Percentiles rank a stretch among this genome's conserved stretches.
phyloP scores from a whole-genome alignment of 1,139 yeast species.

The Kluyveromyces sp. region DNA sequence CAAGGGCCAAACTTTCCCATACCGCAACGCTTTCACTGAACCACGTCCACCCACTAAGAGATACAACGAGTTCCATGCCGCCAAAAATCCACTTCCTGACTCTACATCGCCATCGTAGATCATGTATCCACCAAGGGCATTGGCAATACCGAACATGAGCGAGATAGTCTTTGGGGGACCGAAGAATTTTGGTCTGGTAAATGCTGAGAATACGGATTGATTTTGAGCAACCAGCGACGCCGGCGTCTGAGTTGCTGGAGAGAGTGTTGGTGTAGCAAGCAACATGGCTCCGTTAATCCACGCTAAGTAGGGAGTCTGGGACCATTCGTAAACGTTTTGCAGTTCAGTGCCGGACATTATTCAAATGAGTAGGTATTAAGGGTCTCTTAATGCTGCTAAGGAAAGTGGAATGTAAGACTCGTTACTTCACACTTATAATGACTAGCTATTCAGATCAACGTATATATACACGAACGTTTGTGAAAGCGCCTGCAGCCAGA shows the following conservation, averaged over 20 bases:
- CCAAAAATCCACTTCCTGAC: conserved; percentile 81
- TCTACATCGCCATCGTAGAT: conserved; percentile 71
- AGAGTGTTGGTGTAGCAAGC: conserved; percentile 40
- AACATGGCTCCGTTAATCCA: conserved; percentile 40
- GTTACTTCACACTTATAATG: no score
- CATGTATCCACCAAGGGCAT: conserved; percentile 76
- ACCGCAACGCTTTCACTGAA: conserved; percentile 42
- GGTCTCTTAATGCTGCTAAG: no score
- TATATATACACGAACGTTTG: no score
- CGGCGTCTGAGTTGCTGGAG: conserved; percentile 25
- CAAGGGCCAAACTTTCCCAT: conserved; percentile 52
- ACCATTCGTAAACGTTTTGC: conserved; percentile 30
- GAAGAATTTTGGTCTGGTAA: conserved; percentile 22
- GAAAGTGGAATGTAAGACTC: no score
- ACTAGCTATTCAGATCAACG: no score
- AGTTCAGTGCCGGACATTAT: conserved; percentile 14
- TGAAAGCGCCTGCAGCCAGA: no score
- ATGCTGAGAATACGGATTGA: conserved; percentile 9
- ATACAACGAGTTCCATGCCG: conserved; percentile 83
- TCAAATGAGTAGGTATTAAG: neutral
- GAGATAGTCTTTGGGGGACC: conserved; percentile 44
- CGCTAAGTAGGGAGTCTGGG: conserved; percentile 50
- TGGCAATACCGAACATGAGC: conserved; percentile 59
- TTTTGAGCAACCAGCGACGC: conserved; percentile 11
- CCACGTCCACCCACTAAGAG: conserved; percentile 66